Evolutionary conservation across 2,329 filamentous ascomycete species (phyloP), one percentile per base, ranked within the genome.

Genomic region (Lasiodiplodia theobromae): DNA sequence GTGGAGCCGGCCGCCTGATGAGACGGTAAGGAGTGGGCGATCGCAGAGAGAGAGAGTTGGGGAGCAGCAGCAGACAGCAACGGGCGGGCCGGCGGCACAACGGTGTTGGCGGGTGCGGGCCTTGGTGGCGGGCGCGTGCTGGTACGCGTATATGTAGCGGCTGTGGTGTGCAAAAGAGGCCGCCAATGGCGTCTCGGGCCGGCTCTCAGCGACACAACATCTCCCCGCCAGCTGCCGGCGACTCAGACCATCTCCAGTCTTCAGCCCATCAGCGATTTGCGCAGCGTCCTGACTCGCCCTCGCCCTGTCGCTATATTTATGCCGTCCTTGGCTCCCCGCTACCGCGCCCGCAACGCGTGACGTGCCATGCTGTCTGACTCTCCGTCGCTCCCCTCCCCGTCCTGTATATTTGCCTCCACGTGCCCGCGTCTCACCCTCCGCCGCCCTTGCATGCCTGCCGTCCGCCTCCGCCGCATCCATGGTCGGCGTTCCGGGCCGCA

Each of bases 401-500:
- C 25, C 58, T 34, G 58, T 64, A 64, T 64, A 64, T 64, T 47
- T 31, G 12, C 18, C 23, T 21, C 8, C 25, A 28, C 58, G 23
- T 44, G 58, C 58, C 58, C 58, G 40, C 25, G 37, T 25, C 38
- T 16, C 12, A 25, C 7, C 11, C 57, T 14, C 21, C 12, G 12
- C 7, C 21, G 23, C 57, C 58, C 58, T 49, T 49, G 44, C 60
- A 64, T 52, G 44, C 28, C 60, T 28, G 60, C 60, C 47, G 54
- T 25, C 47, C 47, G 60, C 38, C 44, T 34, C 37, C 21, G 37
- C 40, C 52, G 52, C 34, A 47, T 58, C 57, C 21, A 68, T 68
- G 66, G 66, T 68, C 16, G 66, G 66, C 31, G 66, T 68, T 23
- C 66, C 66, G 37, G 66, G 66, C 31, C 66, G 66, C 44, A 68